Evolutionary conservation across 2,329 filamentous ascomycete species (phyloP), one percentile per base, ranked within the genome.

Genomic region (Calonectria pseudoturangicola): DNA sequence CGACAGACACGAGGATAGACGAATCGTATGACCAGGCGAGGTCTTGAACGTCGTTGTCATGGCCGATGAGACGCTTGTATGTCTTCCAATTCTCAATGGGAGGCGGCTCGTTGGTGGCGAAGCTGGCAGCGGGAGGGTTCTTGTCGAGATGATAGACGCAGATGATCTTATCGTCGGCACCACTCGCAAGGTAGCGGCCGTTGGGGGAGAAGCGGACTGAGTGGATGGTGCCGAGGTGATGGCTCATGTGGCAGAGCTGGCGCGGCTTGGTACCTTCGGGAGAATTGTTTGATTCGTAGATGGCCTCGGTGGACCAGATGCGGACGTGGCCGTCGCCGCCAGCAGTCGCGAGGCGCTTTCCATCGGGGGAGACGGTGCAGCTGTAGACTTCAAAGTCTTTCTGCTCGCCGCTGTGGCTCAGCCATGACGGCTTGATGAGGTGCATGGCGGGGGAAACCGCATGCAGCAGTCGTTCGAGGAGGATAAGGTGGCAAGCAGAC

Each of bases 341-440:
- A 74, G 96, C 97, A 25, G 97, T 98, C 62, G 96, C 97, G 70
- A 99, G 90, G 76, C 97, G 92, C 82, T 92, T 93, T 77, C 96
- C 97, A 86, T 99, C 97, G 16, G 97, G 95, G 33, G 97, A 99
- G 76, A 99, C 92, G 88, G 98, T 95, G 84, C 96, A 98, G 86
- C 95, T 98, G 87, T 98, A 99, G 77, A 98, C 96, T 86, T 99
- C 97, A 82, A 97, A 98, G 83, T 98, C 96, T 83, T 98, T 98
- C 84, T 98, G 95, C 87, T 99, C 97, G 83, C 96, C 96, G 86
- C 95, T 95, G 87, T 98, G 96, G 84, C 94, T 96, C 81, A 98
- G 92, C 96, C 96, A 98, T 83, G 94, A 92, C 79, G 96, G 96
- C 91, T 97, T 98, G 85, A 97, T 95, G 86, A 98, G 91, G 88